These are phyloP conservation scores for Russula sp. DNA, from an alignment of 768 basidiomycete species.

Conservation along the genomic window DNA sequence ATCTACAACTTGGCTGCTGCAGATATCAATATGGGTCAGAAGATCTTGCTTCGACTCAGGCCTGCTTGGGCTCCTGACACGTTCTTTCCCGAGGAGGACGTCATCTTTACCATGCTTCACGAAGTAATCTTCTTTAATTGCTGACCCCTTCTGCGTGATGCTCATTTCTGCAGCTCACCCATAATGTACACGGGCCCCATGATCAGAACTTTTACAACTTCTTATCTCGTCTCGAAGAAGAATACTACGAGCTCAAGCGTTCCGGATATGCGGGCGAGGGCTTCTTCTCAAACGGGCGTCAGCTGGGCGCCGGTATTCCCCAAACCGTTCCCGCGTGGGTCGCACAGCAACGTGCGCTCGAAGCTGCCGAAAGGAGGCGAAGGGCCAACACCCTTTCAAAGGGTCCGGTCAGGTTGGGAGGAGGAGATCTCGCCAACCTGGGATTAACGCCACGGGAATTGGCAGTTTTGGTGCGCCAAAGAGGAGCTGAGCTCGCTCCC, in stretches of 20 bases:
- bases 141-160: not conserved
- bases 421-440: constrained; percentile 34
- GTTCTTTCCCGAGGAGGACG: constrained; percentile 67
- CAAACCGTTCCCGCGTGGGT: constrained; percentile 61
- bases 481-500: not conserved
- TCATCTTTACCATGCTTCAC: constrained; percentile 84
- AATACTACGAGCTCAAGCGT: constrained; percentile 70
- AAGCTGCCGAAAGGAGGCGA: constrained; percentile 72
- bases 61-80: constrained; percentile 59
- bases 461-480: constrained; percentile 52
- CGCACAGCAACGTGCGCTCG: constrained; percentile 60
- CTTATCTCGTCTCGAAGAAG: constrained; percentile 68
- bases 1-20: constrained; percentile 11
- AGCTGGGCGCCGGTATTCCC: constrained; percentile 59
- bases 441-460: constrained; percentile 61
- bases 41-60: constrained; percentile 78
- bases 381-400: constrained; percentile 40
- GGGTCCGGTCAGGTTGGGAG: constrained; percentile 47
- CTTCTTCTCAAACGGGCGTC: constrained; percentile 69
- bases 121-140: constrained; percentile 42
- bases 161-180: constrained; percentile 54
- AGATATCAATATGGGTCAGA: constrained; percentile 75
- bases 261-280: constrained; percentile 89
- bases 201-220: constrained; percentile 78
- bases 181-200: constrained; percentile 85